Conservation (phyloP, 1,284 basidiomycete genomes). For the Tylopilus sp. region DNA sequence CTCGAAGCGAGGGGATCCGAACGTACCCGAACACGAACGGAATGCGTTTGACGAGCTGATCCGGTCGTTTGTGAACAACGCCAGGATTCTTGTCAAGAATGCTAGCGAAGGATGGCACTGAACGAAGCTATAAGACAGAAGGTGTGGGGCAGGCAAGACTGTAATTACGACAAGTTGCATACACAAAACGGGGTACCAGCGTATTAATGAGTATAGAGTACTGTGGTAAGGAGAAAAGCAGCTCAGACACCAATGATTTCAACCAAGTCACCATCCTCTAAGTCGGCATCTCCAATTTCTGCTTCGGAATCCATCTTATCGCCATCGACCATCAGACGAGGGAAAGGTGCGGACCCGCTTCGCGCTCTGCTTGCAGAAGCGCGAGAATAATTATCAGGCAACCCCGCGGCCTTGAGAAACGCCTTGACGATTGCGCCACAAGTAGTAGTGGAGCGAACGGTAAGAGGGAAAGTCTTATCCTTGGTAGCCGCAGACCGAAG, state of each 20-base stretch:
- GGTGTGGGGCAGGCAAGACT: background rate
- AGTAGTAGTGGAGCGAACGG: slow-evolving; percentile 66
- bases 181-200: slow-evolving; percentile 7
- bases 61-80: slow-evolving; percentile 78
- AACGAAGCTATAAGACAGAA: slow-evolving; percentile 1
- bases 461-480: slow-evolving; percentile 53
- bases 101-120: slow-evolving; percentile 42
- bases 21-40: slow-evolving; percentile 55
- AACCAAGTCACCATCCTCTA: slow-evolving; percentile 73
- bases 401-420: slow-evolving; percentile 59
- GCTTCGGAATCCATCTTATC: slow-evolving; percentile 54
- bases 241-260: slow-evolving; percentile 61
- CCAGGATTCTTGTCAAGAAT: slow-evolving; percentile 68
- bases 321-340: slow-evolving; percentile 60
- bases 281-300: slow-evolving; percentile 57
- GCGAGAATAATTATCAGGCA: slow-evolving; percentile 50
- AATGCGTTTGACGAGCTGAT: slow-evolving; percentile 74
- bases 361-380: slow-evolving; percentile 30
- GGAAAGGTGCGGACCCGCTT: slow-evolving; percentile 34
- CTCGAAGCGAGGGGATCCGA: slow-evolving; percentile 53
- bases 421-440: slow-evolving; percentile 68
- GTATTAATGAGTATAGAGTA: slow-evolving; percentile 15
- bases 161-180: slow-evolving; percentile 4
- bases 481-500: slow-evolving; percentile 51
- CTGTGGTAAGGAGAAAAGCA: slow-evolving; percentile 3